Base-by-base conservation (phyloP, 2,329 filamentous ascomycete genomes). In the Ceratocystiopsis brevicomis region DNA sequence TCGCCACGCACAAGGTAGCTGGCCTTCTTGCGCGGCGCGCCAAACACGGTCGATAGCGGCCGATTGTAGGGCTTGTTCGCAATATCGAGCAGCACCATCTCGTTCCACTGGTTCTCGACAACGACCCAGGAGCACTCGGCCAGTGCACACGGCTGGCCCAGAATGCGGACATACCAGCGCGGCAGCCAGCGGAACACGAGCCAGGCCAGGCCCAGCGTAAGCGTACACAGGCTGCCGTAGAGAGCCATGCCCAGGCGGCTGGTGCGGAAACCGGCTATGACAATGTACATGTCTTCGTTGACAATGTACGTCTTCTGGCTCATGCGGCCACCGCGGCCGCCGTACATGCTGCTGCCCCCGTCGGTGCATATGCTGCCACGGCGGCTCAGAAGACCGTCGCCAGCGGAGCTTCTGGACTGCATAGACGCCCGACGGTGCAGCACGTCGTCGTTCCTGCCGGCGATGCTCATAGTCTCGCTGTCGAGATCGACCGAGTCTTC, bases 81-180 rank as follows among this genome's bases (percentile, higher is more conserved):
- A 13, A 96, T 69, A 41, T 76, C 56, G 53, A 93, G 73, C n/a
- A 90, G 73, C 13, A 71, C 68, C 59, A 96, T 81, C 59, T 96
- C 88, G 41, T 82, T 81, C 88, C 90, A 96, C 69, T 96, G 86
- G 54, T 98, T 95, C 70, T 80, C 90, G 49, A 96, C 73, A 25
- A 93, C 87, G 38, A 94, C 79, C 90, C 92, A 98, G 47, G 82
- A 70, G 54, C 84, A 90, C 44, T 81, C 73, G 43, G 71, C 69
- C 30, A 98, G 65, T 3, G 82, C 67, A 15, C 73, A 73, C 6
- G 76, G 63, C 43, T 65, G 71, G 25, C 90, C 90, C 37, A 83
- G 67, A 37, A 96, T 57, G 40, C 69, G 71, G 41, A 96, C 78
- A 53, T 83, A 77, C 84, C 84, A 93, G 46, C 77, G 73, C 6